Percentiles rank a stretch among this genome's conserved stretches.
Conservation (phyloP, 2,329 filamentous ascomycete species). For the Fusarium sp. region DNA sequence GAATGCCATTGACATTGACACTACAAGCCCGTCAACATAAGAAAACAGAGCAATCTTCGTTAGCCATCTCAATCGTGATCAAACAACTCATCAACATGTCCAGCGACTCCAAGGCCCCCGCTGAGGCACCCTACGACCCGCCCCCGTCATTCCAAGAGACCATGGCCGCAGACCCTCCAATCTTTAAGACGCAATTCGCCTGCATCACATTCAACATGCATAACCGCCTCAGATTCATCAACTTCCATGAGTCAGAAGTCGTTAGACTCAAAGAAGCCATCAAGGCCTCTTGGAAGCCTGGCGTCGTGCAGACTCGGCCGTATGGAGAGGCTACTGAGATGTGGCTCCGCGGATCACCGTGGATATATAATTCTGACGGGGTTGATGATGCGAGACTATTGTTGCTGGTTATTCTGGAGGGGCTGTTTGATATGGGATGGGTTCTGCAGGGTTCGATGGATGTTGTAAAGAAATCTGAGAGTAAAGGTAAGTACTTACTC, state of each 20-base stretch:
- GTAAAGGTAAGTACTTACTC: constrained; percentile 15
- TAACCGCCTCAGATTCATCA: constrained; percentile 27
- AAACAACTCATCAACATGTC: not conserved
- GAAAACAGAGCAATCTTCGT: not conserved
- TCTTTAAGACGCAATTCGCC: constrained; percentile 20
- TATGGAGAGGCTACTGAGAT: constrained; percentile 27
- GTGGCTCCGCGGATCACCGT: constrained; percentile 10
- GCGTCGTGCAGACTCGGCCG: not conserved
- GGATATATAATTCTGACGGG: constrained; percentile 3
- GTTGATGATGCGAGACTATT: constrained; percentile 28
- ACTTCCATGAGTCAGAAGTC: constrained; percentile 15
- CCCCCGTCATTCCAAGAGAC: constrained; percentile 34
- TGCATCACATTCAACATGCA: constrained; percentile 22
- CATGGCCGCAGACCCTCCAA: not conserved
- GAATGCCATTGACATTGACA: not conserved
- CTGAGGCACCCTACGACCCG: not conserved
- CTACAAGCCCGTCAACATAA: not conserved
- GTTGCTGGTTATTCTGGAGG: constrained; percentile 22
- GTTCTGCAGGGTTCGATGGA: constrained; percentile 23
- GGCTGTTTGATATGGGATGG: constrained; percentile 28
- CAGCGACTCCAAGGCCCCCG: not conserved
- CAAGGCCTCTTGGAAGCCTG: not conserved
- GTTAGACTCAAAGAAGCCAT: constrained; percentile 5
- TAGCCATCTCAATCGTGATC: not conserved
- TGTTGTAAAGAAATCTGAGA: constrained; percentile 18